Evolutionary conservation across 2,329 filamentous ascomycete species (phyloP).

Genomic region (Neonectria magnoliae): DNA sequence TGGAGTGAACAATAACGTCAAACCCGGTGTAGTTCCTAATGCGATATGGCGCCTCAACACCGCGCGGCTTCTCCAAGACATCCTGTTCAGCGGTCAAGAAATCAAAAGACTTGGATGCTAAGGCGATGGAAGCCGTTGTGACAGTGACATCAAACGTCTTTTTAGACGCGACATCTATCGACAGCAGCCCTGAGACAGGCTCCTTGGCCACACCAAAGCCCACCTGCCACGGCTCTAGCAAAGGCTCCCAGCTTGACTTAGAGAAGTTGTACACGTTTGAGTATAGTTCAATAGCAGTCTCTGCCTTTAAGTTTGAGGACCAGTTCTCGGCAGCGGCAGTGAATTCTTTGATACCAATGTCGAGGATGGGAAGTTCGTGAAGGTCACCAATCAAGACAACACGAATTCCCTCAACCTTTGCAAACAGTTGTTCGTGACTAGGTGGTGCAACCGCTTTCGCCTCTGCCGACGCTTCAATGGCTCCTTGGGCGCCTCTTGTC

Average conservation of each 20-base stretch:
- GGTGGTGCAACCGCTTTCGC: slow-evolving; percentile 24
- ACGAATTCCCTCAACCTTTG: slow-evolving; percentile 86
- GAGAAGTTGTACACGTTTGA: slow-evolving; percentile 99
- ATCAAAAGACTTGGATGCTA: slow-evolving; percentile 91
- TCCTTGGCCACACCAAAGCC: slow-evolving; percentile 88
- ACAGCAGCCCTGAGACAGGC: slow-evolving; percentile 76
- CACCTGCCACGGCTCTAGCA: slow-evolving; percentile 97
- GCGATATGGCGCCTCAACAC: slow-evolving; percentile 89
- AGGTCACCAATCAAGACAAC: slow-evolving; percentile 94
- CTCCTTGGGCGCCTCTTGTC: slow-evolving; percentile 51
- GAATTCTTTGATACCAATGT: slow-evolving; percentile 93
- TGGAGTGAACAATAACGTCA: slow-evolving; percentile 84
- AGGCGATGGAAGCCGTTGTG: slow-evolving; percentile 91
- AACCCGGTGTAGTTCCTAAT: slow-evolving; percentile 98
- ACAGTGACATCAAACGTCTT: slow-evolving; percentile 92
- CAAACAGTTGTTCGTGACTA: slow-evolving; percentile 79
- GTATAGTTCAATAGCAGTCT: slow-evolving; percentile 92
- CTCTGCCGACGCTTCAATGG: slow-evolving; percentile 39
- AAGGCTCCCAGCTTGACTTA: slow-evolving; percentile 96
- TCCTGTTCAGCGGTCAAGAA: slow-evolving; percentile 88
- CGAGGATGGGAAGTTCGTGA: slow-evolving; percentile 93
- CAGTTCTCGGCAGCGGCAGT: slow-evolving; percentile 87
- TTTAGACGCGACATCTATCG: slow-evolving; percentile 86
- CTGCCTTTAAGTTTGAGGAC: slow-evolving; percentile 86
- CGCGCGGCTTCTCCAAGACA: slow-evolving; percentile 90